Conservation (phyloP, 1,284 basidiomycete species). For the Boletus semigastroideus region DNA sequence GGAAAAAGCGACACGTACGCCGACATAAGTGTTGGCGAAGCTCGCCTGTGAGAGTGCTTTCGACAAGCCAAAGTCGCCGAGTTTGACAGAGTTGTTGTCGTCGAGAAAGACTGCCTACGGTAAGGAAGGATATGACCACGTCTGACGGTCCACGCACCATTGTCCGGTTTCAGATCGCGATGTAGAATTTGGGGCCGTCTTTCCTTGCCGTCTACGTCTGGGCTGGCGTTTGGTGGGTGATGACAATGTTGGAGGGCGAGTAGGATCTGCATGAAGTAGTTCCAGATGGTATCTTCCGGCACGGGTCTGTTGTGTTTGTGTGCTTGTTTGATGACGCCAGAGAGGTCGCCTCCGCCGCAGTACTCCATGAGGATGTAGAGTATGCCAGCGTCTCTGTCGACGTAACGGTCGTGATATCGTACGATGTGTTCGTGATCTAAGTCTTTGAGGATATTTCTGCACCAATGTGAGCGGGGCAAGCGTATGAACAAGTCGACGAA, state of each 20-base stretch:
- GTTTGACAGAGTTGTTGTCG: constrained; percentile 77
- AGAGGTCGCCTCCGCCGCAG: constrained; percentile 93
- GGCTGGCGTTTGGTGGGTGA: constrained; percentile 58
- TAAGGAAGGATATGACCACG: not conserved
- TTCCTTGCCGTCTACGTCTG: constrained; percentile 45
- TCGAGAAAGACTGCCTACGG: constrained; percentile 76
- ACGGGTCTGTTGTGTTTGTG: constrained; percentile 67
- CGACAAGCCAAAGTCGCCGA: constrained; percentile 95
- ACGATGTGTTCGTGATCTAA: constrained; percentile 95
- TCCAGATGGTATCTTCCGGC: constrained; percentile 92
- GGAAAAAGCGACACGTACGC: constrained; percentile 53
- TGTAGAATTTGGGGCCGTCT: constrained; percentile 82
- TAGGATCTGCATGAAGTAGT: constrained; percentile 91
- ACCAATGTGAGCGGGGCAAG: not conserved
- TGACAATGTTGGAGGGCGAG: constrained; percentile 94
- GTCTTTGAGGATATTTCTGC: constrained; percentile 93
- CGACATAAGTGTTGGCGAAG: constrained; percentile 96
- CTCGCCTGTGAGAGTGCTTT: constrained; percentile 86
- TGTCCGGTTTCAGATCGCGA: constrained; percentile 95
- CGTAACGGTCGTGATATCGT: constrained; percentile 87
- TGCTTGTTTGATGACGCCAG: constrained; percentile 79
- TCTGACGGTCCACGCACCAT: constrained; percentile 56
- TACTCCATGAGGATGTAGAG: constrained; percentile 98
- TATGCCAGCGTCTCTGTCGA: constrained; percentile 88
- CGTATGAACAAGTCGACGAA: constrained; percentile 43